Evolutionary conservation across 305 asterid genomes (phyloP).

Genomic region (Fraxinus baroniana): DNA sequence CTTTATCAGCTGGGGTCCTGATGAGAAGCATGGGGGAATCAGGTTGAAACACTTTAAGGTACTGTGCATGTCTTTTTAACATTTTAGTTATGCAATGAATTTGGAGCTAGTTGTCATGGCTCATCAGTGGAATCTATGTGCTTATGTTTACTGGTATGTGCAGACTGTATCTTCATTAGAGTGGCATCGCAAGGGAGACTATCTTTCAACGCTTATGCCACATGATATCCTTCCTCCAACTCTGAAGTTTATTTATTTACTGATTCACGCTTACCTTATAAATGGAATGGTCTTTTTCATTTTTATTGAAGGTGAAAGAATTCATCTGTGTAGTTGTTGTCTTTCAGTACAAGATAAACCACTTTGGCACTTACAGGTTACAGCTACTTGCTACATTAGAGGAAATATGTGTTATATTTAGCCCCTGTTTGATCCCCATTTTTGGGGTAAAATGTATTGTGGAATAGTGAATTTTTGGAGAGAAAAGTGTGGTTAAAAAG

Average conservation of each 20-base stretch:
- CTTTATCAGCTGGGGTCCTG: slow-evolving; percentile 62
- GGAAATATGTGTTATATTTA: not conserved
- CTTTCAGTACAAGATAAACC: not conserved
- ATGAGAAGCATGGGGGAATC: slow-evolving; percentile 65
- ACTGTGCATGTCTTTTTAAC: slow-evolving; percentile 10
- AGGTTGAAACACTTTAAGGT: slow-evolving; percentile 93
- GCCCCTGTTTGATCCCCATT: not conserved
- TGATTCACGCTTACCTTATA: not conserved
- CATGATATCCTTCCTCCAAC: slow-evolving; percentile 81
- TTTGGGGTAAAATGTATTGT: too few relatives aligned
- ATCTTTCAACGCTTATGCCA: slow-evolving; percentile 83
- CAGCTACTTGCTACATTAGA: not conserved
- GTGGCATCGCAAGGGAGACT: slow-evolving; percentile 98
- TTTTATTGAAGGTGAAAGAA: not conserved
- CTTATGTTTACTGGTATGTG: slow-evolving; percentile 29
- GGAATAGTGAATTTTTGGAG: too few relatives aligned
- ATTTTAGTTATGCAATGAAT: slow-evolving; percentile 5
- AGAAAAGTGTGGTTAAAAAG: too few relatives aligned
- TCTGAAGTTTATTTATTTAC: slow-evolving; percentile 21
- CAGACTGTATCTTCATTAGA: slow-evolving; percentile 89
- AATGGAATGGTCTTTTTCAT: not conserved
- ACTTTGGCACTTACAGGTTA: not conserved
- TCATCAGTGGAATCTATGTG: slow-evolving; percentile 17
- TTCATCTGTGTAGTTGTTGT: not conserved
- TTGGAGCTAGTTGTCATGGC: not conserved